Base-by-base conservation (phyloP, 2,329 filamentous ascomycete species). In the Dactylellina drechsleri region DNA sequence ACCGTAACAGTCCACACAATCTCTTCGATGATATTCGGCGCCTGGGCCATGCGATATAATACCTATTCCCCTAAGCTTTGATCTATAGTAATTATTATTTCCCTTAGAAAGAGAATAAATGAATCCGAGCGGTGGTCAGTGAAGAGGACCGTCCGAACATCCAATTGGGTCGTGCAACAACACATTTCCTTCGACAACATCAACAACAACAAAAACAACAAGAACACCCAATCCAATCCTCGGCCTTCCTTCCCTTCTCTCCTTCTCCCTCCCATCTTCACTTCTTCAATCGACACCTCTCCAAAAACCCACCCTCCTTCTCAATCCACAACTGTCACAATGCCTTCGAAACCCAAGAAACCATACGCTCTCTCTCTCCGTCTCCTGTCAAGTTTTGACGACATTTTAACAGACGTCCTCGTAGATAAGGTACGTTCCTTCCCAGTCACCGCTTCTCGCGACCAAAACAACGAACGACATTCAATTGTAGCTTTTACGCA, bases 401-500 rank as follows among this genome's bases (percentile, higher is more conserved):
- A 99, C 83, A 90, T 98, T 77, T 85, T 96, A 77, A 99, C 95
- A 6, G 95, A 99, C 86, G 91, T 92, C 78, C 88, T 99, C 62
- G 90, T 99, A 76, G 95, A 99, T 83, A 92, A 94, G 84, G 94
- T 97, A 87, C 83, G 91, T 86, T 49, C 73, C 65, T 47, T 67
- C n/a, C 23, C 56, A 52, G 49, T 43, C 49, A 70, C 57, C 28
- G 77, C 13, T 20, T 56, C 52, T 59, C 64, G 64, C 62, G 71
- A 58, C 57, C 53, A 56, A 57, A 75, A 75, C 67, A 75, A 58
- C 75, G 71, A 61, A 64, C 31, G 58, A 50, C 40, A 12, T 7
- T 20, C n/a, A 18, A 52, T 13, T 5, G 4, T 28, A 13, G 54
- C 54, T 68, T 52, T 58, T 57, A 52, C 18, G 23, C 50, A 18